phyloP scores from a whole-genome alignment of 2,329 filamentous ascomycete species.

The Aspergillus melleus region DNA sequence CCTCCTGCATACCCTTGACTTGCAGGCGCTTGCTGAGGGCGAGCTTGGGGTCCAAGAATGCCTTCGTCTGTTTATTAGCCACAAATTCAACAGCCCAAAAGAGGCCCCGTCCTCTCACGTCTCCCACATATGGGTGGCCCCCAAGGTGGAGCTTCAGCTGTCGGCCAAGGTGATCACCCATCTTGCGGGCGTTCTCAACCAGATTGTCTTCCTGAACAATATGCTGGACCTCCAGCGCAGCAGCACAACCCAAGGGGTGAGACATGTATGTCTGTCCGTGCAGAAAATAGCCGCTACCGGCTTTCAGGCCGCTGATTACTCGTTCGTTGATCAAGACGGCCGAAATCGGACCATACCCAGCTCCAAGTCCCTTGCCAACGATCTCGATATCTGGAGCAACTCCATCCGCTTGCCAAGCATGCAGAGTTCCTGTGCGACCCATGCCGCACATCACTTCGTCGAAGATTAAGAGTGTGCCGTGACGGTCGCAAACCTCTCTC shows the following conservation, averaged over 20 bases:
- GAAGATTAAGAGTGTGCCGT: slow-evolving; percentile 69
- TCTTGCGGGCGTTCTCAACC: slow-evolving; percentile 40
- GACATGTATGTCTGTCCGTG: slow-evolving; percentile 61
- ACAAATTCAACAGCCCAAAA: slow-evolving; percentile 50
- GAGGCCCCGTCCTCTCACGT: slow-evolving; percentile 56
- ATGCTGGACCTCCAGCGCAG: slow-evolving; percentile 58
- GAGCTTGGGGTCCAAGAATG: not conserved
- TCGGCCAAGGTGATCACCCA: slow-evolving; percentile 12
- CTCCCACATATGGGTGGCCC: slow-evolving; percentile 43
- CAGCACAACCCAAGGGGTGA: slow-evolving; percentile 54
- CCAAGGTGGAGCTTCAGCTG: slow-evolving; percentile 27
- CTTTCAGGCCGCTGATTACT: slow-evolving; percentile 39
- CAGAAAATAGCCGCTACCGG: slow-evolving; percentile 46
- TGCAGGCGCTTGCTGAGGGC: slow-evolving; percentile 4
- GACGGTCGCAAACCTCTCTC: slow-evolving; percentile 62
- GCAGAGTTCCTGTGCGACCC: slow-evolving; percentile 45
- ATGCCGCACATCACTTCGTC: slow-evolving; percentile 67
- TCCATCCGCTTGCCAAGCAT: slow-evolving; percentile 56
- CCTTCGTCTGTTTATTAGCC: slow-evolving; percentile 11
- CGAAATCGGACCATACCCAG: slow-evolving; percentile 42
- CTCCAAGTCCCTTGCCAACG: slow-evolving; percentile 57
- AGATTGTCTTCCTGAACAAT: slow-evolving; percentile 58
- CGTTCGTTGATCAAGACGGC: slow-evolving; percentile 52
- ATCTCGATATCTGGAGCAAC: slow-evolving; percentile 57
- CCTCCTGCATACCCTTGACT: slow-evolving; percentile 6